These are phyloP conservation scores for Hygrophorus pudorinus DNA, from an alignment of 768 basidiomycete genomes.

Conservation along the genomic window DNA sequence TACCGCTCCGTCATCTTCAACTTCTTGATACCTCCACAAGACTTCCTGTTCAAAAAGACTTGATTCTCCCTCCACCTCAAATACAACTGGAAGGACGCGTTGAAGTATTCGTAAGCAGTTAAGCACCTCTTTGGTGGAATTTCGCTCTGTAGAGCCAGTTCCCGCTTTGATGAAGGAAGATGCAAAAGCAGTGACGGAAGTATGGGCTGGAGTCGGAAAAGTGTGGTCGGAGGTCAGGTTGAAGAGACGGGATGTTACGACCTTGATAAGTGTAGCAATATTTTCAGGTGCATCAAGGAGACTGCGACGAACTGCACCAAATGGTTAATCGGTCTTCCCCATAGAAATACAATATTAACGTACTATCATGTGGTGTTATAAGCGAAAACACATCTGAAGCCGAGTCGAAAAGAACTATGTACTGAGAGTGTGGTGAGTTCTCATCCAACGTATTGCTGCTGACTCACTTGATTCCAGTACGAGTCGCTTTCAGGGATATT, in stretches of 20 bases:
- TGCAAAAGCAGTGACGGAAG: constrained; percentile 56
- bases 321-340: constrained; percentile 7
- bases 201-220: constrained; percentile 51
- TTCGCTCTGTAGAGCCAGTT: constrained; percentile 41
- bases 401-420: constrained; percentile 77
- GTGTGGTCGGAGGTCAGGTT: constrained; percentile 72
- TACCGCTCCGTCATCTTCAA: constrained; percentile 22
- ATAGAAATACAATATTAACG: constrained; percentile 18
- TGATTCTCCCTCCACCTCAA: constrained; percentile 66
- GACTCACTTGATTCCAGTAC: constrained; percentile 85
- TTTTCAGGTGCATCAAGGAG: constrained; percentile 80
- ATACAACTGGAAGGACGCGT: constrained; percentile 83
- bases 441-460: neutral
- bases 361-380: constrained; percentile 78
- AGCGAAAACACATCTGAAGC: constrained; percentile 87
- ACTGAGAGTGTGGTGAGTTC: constrained; percentile 32
- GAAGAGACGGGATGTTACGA: constrained; percentile 59
- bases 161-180: constrained; percentile 58
- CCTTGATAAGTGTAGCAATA: constrained; percentile 69
- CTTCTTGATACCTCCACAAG: constrained; percentile 67
- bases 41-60: constrained; percentile 69
- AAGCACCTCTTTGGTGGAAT: constrained; percentile 76
- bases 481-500: constrained; percentile 64
- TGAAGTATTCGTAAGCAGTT: constrained; percentile 90
- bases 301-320: constrained; percentile 62